phyloP scores from a whole-genome alignment of 2,329 filamentous ascomycete species.

The Arthrocladium fulminans region DNA sequence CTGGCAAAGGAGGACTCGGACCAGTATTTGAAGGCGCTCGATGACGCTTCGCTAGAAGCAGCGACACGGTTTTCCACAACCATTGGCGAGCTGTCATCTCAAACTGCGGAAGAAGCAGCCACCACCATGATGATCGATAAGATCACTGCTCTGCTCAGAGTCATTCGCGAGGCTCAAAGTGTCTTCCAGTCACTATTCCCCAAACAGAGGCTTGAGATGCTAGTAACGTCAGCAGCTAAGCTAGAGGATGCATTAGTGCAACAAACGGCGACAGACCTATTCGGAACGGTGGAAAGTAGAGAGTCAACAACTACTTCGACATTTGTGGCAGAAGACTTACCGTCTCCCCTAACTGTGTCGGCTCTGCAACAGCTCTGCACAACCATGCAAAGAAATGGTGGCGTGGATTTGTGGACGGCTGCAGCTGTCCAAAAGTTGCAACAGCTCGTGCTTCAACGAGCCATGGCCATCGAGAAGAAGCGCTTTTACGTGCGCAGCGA shows the following conservation, averaged over 20 bases:
- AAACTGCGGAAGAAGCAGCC: not conserved
- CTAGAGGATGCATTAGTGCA: slow-evolving; percentile 15
- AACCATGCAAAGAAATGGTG: slow-evolving; percentile 21
- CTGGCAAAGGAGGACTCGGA: slow-evolving; percentile 16
- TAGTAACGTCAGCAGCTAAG: slow-evolving; percentile 7
- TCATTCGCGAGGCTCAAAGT: slow-evolving; percentile 12
- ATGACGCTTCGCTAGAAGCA: not conserved
- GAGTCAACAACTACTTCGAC: not conserved
- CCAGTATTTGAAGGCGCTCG: slow-evolving; percentile 4
- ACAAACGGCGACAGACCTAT: slow-evolving; percentile 11
- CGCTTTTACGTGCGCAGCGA: slow-evolving; percentile 11
- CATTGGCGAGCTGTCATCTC: slow-evolving; percentile 8
- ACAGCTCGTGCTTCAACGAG: slow-evolving; percentile 7
- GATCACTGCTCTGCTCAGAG: slow-evolving; percentile 10
- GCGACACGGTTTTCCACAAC: slow-evolving; percentile 3
- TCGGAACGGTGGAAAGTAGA: slow-evolving; percentile 3
- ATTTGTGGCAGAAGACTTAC: slow-evolving; percentile 17
- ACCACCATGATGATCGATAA: not conserved
- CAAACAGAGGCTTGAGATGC: slow-evolving; percentile 7
- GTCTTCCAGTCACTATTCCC: slow-evolving; percentile 13
- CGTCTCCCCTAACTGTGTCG: slow-evolving; percentile 17
- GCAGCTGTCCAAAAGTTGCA: slow-evolving; percentile 14
- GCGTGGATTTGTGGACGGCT: slow-evolving; percentile 19
- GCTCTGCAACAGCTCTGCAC: slow-evolving; percentile 16
- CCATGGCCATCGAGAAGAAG: slow-evolving; percentile 12